These are phyloP conservation scores for Bremia lactucae DNA, from an alignment of 352 stramenopile species.

Conservation along the genomic window DNA sequence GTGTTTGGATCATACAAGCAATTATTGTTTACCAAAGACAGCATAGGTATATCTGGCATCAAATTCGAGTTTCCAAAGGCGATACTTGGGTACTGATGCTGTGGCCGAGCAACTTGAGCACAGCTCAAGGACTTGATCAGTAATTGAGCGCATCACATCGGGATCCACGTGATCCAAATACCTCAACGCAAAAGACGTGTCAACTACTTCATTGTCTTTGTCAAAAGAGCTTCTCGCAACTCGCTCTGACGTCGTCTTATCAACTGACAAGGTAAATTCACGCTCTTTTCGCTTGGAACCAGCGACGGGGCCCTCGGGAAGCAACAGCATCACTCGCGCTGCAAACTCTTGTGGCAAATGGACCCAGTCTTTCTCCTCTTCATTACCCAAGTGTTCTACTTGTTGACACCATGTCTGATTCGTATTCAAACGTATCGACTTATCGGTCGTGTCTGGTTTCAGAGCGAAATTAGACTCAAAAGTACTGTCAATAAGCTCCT, in stretches of 20 bases:
- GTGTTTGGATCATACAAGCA: not conserved
- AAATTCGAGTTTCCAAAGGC: constrained; percentile 71
- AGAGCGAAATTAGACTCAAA: constrained; percentile 22
- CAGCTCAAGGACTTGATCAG: constrained; percentile 12
- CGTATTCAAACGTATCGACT: not conserved
- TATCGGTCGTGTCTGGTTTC: not conserved
- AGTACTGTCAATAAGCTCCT: constrained; percentile 3
- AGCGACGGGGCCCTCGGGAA: constrained; percentile 44
- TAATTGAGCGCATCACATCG: constrained; percentile 19
- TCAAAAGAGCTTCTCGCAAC: not conserved
- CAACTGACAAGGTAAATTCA: constrained; percentile 51
- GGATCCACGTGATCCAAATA: constrained; percentile 48
- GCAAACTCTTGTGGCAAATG: constrained; percentile 59
- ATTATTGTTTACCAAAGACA: constrained; percentile 39
- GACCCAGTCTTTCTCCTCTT: constrained; percentile 58
- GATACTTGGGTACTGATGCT: constrained; percentile 15
- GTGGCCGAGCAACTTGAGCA: not conserved
- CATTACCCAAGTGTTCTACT: constrained; percentile 8
- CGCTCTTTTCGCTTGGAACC: constrained; percentile 46
- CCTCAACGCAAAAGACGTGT: constrained; percentile 56
- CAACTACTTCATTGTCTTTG: constrained; percentile 12
- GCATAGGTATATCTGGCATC: constrained; percentile 50
- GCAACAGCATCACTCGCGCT: constrained; percentile 53
- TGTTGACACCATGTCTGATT: constrained; percentile 17
- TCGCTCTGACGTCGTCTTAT: constrained; percentile 3